Percentiles rank a stretch among this genome's conserved stretches.
These are phyloP conservation scores for Thamnidium elegans DNA, from an alignment of 192 early-diverging fungal species.

Conservation along the genomic window DNA sequence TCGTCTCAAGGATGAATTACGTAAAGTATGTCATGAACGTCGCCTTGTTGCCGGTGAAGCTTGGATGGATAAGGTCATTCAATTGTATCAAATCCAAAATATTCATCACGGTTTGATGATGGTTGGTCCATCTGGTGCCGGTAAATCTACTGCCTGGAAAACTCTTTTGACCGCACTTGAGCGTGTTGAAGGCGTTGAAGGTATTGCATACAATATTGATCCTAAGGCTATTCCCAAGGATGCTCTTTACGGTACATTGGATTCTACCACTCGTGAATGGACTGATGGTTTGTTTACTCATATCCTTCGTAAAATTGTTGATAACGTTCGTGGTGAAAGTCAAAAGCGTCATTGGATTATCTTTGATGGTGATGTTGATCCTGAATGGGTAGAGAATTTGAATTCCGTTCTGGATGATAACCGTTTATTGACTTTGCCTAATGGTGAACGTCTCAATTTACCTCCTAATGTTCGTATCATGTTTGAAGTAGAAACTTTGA, in stretches of 20 bases:
- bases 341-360: conserved; percentile 97
- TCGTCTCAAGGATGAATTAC: conserved; percentile 69
- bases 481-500: conserved; percentile 99
- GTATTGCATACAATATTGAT: conserved; percentile 92
- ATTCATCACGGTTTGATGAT: conserved; percentile 99
- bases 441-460: conserved; percentile 94
- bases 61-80: conserved; percentile 97
- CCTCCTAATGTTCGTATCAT: conserved; percentile 96
- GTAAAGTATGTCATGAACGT: conserved; percentile 71
- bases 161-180: conserved; percentile 89
- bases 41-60: conserved; percentile 69
- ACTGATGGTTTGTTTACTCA: conserved; percentile 98
- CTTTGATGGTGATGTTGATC: conserved; percentile 99
- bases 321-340: conserved; percentile 96
- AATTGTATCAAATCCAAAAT: conserved; percentile 96
- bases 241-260: conserved; percentile 91
- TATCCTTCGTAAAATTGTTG: conserved; percentile 95
- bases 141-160: conserved; percentile 94
- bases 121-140: conserved; percentile 97
- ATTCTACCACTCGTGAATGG: conserved; percentile 99
- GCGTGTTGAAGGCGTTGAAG: conserved; percentile 85
- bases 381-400: conserved; percentile 99
- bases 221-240: conserved; percentile 99
- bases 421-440: conserved; percentile 93
- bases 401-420: conserved; percentile 98